These are phyloP conservation scores for Acaromyces ingoldii DNA, from an alignment of 1,284 basidiomycete genomes.

Conservation along the genomic window DNA sequence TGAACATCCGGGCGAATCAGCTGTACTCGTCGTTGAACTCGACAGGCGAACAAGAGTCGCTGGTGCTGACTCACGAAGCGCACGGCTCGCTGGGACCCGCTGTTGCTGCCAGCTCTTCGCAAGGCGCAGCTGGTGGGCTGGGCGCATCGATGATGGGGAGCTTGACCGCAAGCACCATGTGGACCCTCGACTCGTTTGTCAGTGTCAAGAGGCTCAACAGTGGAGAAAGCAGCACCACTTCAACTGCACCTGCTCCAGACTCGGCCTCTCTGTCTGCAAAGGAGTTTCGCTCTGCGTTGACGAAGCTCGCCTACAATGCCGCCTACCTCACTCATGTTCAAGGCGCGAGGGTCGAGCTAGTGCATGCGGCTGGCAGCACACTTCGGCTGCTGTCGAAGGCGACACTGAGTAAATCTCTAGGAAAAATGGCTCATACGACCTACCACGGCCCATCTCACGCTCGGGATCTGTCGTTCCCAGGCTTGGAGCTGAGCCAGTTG, in stretches of 20 bases:
- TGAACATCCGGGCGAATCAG: constrained; percentile 22
- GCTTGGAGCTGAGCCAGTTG: constrained; percentile 7
- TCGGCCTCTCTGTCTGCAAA: constrained; percentile 22
- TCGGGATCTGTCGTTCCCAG: constrained; percentile 1
- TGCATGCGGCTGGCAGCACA: constrained; percentile 29
- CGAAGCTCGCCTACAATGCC: constrained; percentile 34
- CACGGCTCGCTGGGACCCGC: constrained; percentile 20
- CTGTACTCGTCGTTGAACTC: constrained; percentile 19
- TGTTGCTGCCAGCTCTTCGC: not conserved
- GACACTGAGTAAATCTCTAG: constrained; percentile 17
- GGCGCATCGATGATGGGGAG: constrained; percentile 32
- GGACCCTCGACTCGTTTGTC: constrained; percentile 10
- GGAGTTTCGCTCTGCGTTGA: constrained; percentile 28
- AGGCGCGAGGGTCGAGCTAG: constrained; percentile 29
- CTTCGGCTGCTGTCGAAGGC: constrained; percentile 19
- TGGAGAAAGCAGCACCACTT: too few species aligned
- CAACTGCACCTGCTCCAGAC: too few species aligned
- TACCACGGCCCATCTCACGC: constrained; percentile 8
- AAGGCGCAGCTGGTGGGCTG: constrained; percentile 4
- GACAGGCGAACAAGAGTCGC: constrained; percentile 16
- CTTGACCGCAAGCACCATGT: constrained; percentile 25
- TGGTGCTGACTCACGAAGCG: constrained; percentile 23
- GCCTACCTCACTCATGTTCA: constrained; percentile 34
- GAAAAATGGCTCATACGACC: constrained; percentile 16
- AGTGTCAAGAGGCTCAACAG: too few species aligned